A percentile compares a stretch with the other conserved stretches of the same genome.
phyloP scores from a whole-genome alignment of 148 eudicot genomes.

The Vaccinium macrocarpon region DNA sequence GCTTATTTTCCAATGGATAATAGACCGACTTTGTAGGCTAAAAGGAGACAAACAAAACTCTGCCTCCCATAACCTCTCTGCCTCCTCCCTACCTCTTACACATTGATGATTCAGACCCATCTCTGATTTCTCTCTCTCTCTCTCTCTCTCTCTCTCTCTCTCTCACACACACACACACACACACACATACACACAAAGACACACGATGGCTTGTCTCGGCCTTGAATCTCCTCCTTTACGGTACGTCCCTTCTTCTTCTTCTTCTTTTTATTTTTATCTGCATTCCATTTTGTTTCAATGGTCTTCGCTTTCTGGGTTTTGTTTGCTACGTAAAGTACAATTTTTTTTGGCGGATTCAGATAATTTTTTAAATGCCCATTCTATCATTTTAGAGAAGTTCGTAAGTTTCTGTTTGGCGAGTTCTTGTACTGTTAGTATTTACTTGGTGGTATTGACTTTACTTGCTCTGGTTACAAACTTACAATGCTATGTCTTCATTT shows the following conservation, averaged over 20 bases:
- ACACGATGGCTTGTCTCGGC: background rate
- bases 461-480: background rate
- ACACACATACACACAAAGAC: background rate
- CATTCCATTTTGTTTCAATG: background rate
- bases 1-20: background rate
- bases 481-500: no score
- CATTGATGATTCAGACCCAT: background rate
- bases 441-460: background rate
- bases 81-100: background rate
- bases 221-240: background rate
- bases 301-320: background rate
- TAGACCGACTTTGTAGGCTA: background rate
- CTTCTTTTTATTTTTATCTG: background rate
- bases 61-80: background rate
- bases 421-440: background rate
- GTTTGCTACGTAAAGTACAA: background rate
- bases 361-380: background rate
- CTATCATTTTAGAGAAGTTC: background rate
- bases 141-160: background rate
- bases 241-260: background rate
- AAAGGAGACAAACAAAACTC: background rate
- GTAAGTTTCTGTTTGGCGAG: background rate
- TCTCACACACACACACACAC: background rate
- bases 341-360: background rate
- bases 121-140: background rate